Evolutionary conservation across 176 grass and related monocot genomes (phyloP).

Genomic region (Carex kokanica): DNA sequence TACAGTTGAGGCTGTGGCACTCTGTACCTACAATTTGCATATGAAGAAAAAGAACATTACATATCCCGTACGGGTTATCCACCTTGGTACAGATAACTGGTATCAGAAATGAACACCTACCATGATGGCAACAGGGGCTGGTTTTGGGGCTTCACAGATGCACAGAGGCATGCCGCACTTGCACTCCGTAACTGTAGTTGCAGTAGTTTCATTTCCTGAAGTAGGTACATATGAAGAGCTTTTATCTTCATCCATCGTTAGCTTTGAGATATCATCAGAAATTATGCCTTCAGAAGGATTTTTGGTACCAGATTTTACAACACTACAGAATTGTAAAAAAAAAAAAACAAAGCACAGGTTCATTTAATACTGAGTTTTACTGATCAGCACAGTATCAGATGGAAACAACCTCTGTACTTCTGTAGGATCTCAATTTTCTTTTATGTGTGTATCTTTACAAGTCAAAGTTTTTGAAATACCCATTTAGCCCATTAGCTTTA

Average conservation of each 20-base stretch:
- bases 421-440: not conserved
- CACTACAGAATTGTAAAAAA: constrained; percentile 39
- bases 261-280: constrained; percentile 60
- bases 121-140: constrained; percentile 48
- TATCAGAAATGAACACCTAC: constrained; percentile 25
- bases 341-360: constrained; percentile 12
- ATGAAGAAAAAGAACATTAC: not conserved
- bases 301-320: constrained; percentile 29
- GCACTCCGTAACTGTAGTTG: constrained; percentile 44
- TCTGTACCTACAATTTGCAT: constrained; percentile 42
- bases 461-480: not conserved
- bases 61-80: not conserved
- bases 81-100: not conserved
- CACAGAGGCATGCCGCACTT: constrained; percentile 99
- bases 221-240: constrained; percentile 27
- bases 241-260: constrained; percentile 53
- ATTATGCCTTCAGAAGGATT: constrained; percentile 17
- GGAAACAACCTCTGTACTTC: not conserved
- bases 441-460: not conserved
- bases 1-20: constrained; percentile 34
- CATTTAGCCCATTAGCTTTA: not conserved
- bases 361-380: constrained; percentile 1
- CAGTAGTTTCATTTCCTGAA: constrained; percentile 22
- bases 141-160: constrained; percentile 83
- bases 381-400: not conserved